Evolutionary conservation across 768 basidiomycete species (phyloP).

Genomic region (Lactarius quietus): DNA sequence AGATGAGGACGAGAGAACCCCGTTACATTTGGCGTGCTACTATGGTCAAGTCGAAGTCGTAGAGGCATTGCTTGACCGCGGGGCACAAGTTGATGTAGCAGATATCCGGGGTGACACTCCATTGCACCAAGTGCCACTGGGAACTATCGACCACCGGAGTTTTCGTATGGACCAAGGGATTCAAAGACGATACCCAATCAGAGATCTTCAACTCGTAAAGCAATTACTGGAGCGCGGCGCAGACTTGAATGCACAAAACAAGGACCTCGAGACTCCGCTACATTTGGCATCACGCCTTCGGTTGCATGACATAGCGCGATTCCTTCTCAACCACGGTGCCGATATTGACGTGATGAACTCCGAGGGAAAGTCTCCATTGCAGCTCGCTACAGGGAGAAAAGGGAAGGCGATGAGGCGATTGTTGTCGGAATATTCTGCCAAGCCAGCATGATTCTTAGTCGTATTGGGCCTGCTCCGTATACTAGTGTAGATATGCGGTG

Average conservation of each 20-base stretch:
- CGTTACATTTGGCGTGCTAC: background rate
- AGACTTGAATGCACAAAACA: background rate
- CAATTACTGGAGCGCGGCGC: background rate
- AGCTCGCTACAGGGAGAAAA: background rate
- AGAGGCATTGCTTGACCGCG: background rate
- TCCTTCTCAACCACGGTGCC: background rate
- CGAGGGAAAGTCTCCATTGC: background rate
- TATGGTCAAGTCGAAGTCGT: background rate
- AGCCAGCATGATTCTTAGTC: background rate
- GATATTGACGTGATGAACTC: background rate
- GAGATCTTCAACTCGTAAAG: background rate
- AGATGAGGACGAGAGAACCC: background rate
- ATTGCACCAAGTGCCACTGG: background rate
- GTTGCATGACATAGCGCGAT: background rate
- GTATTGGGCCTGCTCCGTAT: no score
- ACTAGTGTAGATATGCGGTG: no score
- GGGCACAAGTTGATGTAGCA: background rate
- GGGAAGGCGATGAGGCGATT: background rate
- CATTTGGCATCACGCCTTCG: background rate
- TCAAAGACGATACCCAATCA: background rate
- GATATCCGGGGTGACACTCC: background rate
- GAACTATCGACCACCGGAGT: background rate
- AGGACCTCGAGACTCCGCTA: background rate
- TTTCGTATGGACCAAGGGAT: background rate
- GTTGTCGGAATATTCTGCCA: background rate